Percentiles rank a stretch among this genome's conserved stretches.
phyloP scores from a whole-genome alignment of 2,329 filamentous ascomycete genomes.

The Aspergillus brunneoviolaceus region DNA sequence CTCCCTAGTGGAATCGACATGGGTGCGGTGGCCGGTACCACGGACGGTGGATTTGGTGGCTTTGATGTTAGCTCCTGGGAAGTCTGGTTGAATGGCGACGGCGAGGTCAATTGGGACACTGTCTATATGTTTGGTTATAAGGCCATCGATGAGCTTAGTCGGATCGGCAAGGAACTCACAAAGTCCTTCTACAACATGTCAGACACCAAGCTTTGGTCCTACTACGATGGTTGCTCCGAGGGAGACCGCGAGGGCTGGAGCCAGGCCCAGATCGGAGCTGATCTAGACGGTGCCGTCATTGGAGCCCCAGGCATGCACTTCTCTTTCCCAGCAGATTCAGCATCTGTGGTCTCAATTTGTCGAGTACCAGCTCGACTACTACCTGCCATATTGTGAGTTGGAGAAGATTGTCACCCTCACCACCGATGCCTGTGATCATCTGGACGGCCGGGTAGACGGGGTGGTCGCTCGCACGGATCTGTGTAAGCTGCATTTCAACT shows the following conservation, averaged over 20 bases:
- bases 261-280: slow-evolving; percentile 51
- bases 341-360: slow-evolving; percentile 42
- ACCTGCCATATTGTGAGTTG: slow-evolving; percentile 40
- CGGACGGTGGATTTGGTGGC: not conserved
- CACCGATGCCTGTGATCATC: slow-evolving; percentile 54
- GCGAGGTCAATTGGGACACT: slow-evolving; percentile 40
- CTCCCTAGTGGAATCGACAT: no score
- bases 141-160: slow-evolving; percentile 53
- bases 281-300: slow-evolving; percentile 48
- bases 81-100: slow-evolving; percentile 43
- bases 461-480: slow-evolving; percentile 53
- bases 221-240: slow-evolving; percentile 57
- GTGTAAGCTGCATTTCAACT: slow-evolving; percentile 49
- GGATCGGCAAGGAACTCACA: slow-evolving; percentile 47
- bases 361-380: slow-evolving; percentile 44
- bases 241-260: slow-evolving; percentile 54
- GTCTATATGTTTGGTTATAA: slow-evolving; percentile 45
- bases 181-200: slow-evolving; percentile 40
- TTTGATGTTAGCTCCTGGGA: not conserved
- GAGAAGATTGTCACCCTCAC: slow-evolving; percentile 51
- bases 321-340: slow-evolving; percentile 44
- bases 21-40: not conserved
- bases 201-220: slow-evolving; percentile 38
- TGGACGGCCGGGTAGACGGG: slow-evolving; percentile 57
- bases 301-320: slow-evolving; percentile 51